Percentiles rank a stretch among this genome's conserved stretches.
Evolutionary conservation across 352 stramenopile genomes (phyloP).

Genomic region (Phytophthora kernoviae): DNA sequence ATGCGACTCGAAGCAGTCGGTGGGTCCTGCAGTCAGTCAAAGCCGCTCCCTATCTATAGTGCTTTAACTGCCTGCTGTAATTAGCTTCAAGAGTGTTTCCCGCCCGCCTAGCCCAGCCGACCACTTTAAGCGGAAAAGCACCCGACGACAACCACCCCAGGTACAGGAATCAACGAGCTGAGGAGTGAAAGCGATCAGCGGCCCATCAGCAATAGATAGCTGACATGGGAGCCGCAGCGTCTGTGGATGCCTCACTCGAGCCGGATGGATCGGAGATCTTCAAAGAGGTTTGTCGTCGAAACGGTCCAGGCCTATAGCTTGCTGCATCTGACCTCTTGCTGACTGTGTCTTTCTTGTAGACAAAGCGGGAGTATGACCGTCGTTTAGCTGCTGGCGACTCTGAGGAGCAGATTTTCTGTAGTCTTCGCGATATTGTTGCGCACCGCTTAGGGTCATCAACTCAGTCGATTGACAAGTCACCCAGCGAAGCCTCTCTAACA

Average conservation of each 20-base stretch:
- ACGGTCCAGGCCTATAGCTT: neutral
- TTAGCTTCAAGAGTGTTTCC: conserved; percentile 21
- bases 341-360: conserved; percentile 12
- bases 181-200: neutral
- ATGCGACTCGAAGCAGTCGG: too few species aligned
- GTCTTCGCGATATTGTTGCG: conserved; percentile 40
- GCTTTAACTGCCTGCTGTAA: conserved; percentile 12
- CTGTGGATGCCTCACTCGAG: conserved; percentile 9
- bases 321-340: neutral
- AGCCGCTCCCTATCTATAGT: neutral
- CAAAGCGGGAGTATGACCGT: conserved; percentile 45
- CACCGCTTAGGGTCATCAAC: conserved; percentile 11
- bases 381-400: conserved; percentile 39
- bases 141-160: conserved; percentile 6
- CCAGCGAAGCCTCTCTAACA: neutral
- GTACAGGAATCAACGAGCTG: conserved; percentile 8
- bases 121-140: conserved; percentile 18
- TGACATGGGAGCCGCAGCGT: conserved; percentile 31
- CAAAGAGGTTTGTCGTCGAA: conserved; percentile 21
- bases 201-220: neutral
- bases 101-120: neutral
- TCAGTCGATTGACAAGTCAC: neutral
- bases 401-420: conserved; percentile 48
- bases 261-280: conserved; percentile 19
- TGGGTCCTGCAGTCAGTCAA: too few species aligned